These are phyloP conservation scores for Aspergillus sp. DNA, from an alignment of 2,329 filamentous ascomycete species.

Conservation along the genomic window DNA sequence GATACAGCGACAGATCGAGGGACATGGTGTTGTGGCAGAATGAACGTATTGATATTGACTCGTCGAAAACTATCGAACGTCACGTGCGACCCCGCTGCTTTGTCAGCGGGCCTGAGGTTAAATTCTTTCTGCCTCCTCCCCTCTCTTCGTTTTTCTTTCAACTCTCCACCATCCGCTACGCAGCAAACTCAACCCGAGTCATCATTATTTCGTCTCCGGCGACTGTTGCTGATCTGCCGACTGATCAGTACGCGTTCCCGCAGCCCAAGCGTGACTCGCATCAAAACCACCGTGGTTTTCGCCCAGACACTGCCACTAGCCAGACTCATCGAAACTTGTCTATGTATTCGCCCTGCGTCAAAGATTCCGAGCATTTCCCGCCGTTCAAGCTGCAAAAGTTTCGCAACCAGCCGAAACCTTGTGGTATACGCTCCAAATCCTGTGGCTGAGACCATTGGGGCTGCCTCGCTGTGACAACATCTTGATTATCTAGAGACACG, in stretches of 20 bases:
- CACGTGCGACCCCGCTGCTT: no score
- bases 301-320: conserved; percentile 3
- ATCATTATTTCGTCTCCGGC: no score
- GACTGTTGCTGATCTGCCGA: no score
- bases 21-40: conserved; percentile 23
- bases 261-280: no score
- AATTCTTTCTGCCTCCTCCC: neutral
- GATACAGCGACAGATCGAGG: conserved; percentile 72
- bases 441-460: conserved; percentile 64
- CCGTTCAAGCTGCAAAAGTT: conserved; percentile 94
- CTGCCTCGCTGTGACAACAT: conserved; percentile 19
- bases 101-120: conserved; percentile 7
- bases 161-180: no score
- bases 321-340: conserved; percentile 47
- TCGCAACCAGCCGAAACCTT: conserved; percentile 90
- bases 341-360: conserved; percentile 98
- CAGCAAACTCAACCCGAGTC: no score
- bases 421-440: conserved; percentile 78
- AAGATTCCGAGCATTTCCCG: conserved; percentile 88
- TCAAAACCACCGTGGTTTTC: no score
- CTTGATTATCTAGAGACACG: conserved; percentile 27
- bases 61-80: no score
- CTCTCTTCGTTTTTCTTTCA: neutral
- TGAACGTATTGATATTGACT: conserved; percentile 8
- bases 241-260: no score